Base-by-base conservation (phyloP, 1,139 yeast species). In the Pneumocystis oryctolagi region DNA sequence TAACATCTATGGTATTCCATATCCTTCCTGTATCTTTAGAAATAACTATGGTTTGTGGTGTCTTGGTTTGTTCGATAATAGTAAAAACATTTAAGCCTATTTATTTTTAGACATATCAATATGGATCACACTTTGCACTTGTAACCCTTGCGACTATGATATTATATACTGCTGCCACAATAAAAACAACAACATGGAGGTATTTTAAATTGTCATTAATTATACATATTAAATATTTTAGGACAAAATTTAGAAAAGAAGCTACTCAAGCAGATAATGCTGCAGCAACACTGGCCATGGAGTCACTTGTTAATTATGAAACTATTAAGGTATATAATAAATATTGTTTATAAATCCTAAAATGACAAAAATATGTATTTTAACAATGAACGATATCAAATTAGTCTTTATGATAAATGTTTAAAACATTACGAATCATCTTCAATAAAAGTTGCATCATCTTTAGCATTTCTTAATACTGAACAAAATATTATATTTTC, bases 1-100 rank as follows among this genome's bases (percentile, higher is more conserved):
- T 92, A 62, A 84, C 88, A 56, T 96, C 98, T 2, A 87, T 92
- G 96, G 96, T 94, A 16, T 92, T 92, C 76, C 98, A 94, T 72
- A 90, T 92, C 37, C 79, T 92, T 59, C 99, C 99, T 5, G 86
- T 92, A 53, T 80, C 95, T 1, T 86, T 92, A 72, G 99, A 92
- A 73, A 92, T 92, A 62, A 80, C 87, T 3, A 84, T 92, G 65
- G 99, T 92, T 6, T 88, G 97, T 73, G 96, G 97, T 64, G 87
- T 92, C 59, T 78, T 92, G 69, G 63, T 58, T n/a, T 2, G 25
- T n/a, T 32, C 9, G 39, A 47, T 18, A 31, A 30, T 60, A 25
- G n/a, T 37, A 32, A 34, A 6, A 14, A 35, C 34, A 18, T 32
- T 34, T 42, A 18, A 40, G 25, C 25, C 2, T 57, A 35, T 9